phyloP scores from a whole-genome alignment of 1,284 basidiomycete species.

The Mycena citricolor region DNA sequence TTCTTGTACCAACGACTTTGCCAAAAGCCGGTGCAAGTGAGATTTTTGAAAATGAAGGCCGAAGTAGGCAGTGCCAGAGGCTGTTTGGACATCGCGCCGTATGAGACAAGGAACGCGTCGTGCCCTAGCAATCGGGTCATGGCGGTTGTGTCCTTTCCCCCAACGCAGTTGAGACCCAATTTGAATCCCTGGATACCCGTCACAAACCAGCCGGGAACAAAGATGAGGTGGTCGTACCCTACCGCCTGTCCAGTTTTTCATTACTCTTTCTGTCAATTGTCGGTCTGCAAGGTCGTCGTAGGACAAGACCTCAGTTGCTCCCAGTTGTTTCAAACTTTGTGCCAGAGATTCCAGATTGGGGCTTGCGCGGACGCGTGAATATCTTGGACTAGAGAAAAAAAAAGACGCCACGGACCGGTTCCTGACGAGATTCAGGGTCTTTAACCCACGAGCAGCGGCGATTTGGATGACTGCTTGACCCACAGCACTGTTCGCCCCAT shows the following conservation, averaged over 20 bases:
- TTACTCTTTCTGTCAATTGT: constrained; percentile 37
- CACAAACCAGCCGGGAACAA: constrained; percentile 1
- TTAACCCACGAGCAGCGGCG: constrained; percentile 62
- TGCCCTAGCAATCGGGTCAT: constrained; percentile 68
- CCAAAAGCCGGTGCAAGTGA: constrained; percentile 75
- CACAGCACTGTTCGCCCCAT: constrained; percentile 83
- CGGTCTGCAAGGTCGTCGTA: constrained; percentile 70
- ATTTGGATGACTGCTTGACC: constrained; percentile 83
- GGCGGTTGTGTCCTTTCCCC: constrained; percentile 64
- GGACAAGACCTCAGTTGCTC: constrained; percentile 72
- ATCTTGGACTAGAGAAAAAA: constrained; percentile 7
- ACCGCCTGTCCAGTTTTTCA: constrained; percentile 57
- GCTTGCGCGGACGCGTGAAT: constrained; percentile 1
- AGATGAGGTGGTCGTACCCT: constrained; percentile 38
- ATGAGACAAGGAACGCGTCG: constrained; percentile 76
- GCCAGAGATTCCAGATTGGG: constrained; percentile 49
- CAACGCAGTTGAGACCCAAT: constrained; percentile 79
- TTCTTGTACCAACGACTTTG: constrained; percentile 70
- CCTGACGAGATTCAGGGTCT: constrained; percentile 79
- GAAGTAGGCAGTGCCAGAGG: constrained; percentile 78
- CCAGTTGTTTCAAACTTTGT: constrained; percentile 52
- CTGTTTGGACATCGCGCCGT: constrained; percentile 86
- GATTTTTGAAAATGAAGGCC: constrained; percentile 79
- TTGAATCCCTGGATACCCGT: constrained; percentile 45
- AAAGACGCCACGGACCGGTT: constrained; percentile 48